These are phyloP conservation scores for Paramecium biaurelia DNA, from an alignment of 73 alveolate genomes.

Conservation along the genomic window DNA sequence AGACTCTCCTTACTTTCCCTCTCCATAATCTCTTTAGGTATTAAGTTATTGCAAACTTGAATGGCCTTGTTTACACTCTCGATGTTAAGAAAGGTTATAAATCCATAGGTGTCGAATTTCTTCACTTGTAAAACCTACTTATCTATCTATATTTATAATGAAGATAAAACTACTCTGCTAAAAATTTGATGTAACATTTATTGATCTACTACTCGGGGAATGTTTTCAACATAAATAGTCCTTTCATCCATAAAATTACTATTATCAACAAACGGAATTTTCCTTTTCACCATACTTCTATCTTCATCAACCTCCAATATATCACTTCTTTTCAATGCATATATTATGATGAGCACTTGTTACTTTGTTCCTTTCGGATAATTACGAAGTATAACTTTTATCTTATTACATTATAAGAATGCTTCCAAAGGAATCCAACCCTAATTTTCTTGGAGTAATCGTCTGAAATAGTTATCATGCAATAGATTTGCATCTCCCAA, in stretches of 20 bases:
- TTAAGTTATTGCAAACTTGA: not conserved
- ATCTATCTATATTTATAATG: not conserved
- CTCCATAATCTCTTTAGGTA: not conserved
- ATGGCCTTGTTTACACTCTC: slow-evolving; percentile 36
- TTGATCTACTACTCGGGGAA: not conserved
- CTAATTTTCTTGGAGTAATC: not conserved
- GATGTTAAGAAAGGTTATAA: not conserved
- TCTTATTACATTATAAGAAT: slow-evolving; percentile 16
- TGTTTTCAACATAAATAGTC: not conserved
- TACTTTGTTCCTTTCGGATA: not conserved
- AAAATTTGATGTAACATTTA: not conserved
- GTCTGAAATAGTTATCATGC: slow-evolving; percentile 3
- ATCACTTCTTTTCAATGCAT: slow-evolving; percentile 19
- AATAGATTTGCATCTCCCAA: slow-evolving; percentile 16
- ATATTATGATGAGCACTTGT: not conserved
- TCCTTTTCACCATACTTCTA: not conserved
- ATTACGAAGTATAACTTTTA: not conserved
- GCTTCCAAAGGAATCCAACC: slow-evolving; percentile 17
- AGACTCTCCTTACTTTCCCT: not conserved
- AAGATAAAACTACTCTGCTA: not conserved
- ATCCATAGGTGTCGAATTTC: not conserved
- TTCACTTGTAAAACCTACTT: not conserved
- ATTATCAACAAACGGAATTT: not conserved
- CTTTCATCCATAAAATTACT: not conserved
- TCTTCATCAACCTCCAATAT: not conserved